Conservation (phyloP, 768 basidiomycete genomes). For the Sporobolomyces phaffii region DNA sequence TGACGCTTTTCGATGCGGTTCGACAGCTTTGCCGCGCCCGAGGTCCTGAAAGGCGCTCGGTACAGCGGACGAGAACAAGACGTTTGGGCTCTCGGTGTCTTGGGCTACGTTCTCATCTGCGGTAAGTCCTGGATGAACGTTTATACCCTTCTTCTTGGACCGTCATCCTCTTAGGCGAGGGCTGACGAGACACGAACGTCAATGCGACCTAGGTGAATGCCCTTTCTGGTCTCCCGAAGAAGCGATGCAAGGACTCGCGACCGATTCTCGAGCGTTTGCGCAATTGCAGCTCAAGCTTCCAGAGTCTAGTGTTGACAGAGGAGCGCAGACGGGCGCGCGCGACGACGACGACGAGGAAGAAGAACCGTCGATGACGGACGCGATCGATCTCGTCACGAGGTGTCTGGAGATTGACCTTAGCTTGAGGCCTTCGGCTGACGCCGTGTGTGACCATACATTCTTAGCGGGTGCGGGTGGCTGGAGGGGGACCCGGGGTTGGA, state of each 20-base stretch:
- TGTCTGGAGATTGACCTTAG: slow-evolving; percentile 75
- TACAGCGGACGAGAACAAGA: slow-evolving; percentile 97
- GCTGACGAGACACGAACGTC: too few species aligned
- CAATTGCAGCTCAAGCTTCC: slow-evolving; percentile 43
- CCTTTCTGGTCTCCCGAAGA: slow-evolving; percentile 86
- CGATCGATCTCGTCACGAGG: slow-evolving; percentile 70
- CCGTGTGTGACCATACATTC: slow-evolving; percentile 71
- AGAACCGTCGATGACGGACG: slow-evolving; percentile 76
- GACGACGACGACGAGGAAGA: slow-evolving; percentile 59
- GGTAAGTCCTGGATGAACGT: slow-evolving; percentile 48
- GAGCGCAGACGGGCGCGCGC: neutral
- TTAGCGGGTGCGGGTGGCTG: slow-evolving; percentile 72
- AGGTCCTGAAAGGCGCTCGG: slow-evolving; percentile 87
- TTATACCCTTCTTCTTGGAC: too few species aligned
- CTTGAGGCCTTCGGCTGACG: slow-evolving; percentile 78
- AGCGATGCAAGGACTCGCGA: slow-evolving; percentile 52
- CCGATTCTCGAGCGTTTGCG: slow-evolving; percentile 31
- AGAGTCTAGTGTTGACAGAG: neutral
- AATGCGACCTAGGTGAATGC: slow-evolving; percentile 86
- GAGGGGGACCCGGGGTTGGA: slow-evolving; percentile 45
- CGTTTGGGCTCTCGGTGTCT: slow-evolving; percentile 96
- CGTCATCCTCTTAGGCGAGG: neutral
- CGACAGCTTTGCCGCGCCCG: slow-evolving; percentile 77
- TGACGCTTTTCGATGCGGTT: too few species aligned
- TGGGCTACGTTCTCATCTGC: slow-evolving; percentile 82